Evolutionary conservation across 805 yeast genomes (phyloP), one percentile per base, ranked within the genome.

Genomic region (Metschnikowia dekortorum): DNA sequence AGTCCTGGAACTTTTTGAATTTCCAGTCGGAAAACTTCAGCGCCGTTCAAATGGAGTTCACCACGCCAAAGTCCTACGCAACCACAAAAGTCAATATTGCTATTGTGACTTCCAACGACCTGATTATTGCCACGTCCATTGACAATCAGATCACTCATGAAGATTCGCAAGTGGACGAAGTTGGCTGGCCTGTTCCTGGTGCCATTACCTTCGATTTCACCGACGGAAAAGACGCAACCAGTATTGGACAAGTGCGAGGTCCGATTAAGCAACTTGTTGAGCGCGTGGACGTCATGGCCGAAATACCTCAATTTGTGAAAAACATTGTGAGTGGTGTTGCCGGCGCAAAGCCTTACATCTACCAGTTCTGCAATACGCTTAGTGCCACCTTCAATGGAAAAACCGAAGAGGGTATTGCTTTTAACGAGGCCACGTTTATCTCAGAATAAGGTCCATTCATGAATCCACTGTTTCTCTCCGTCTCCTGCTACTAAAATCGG

Each of bases 221-320:
- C 32, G 80, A 73, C 52, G 80, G 73, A 39, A 62, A 72, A 22
- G 69, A 69, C 49, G 56, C 60, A 39, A 42, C 34, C 22, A 74
- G 78, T 28, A 71, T 67, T 43, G 86, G 80, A 43, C 67, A 64
- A 9, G 81, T 87, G 18, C 64, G 60, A 38, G 97, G 96, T 53
- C 71, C 76, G 22, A 76, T 92, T 58, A 65, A 66, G 14, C 73
- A 76, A 42, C 70, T 88, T 53, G 82, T 89, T 47, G 97, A 89
- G 73, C 83, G 98, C 65, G 91, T 94, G 51, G 99, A 94, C 70
- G 98, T 94, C 52, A 90, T 94, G 97, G 88, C 90, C 46, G 98
- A 94, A 71, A 85, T 94, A 52, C 99, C 99, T 29, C 84, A 82
- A 55, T 90, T 94, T 69, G 96, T 94, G 58, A 94, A 92, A 73